Base-by-base conservation (phyloP, 2,329 filamentous ascomycete genomes). In the Teratosphaeriaceae sp. region DNA sequence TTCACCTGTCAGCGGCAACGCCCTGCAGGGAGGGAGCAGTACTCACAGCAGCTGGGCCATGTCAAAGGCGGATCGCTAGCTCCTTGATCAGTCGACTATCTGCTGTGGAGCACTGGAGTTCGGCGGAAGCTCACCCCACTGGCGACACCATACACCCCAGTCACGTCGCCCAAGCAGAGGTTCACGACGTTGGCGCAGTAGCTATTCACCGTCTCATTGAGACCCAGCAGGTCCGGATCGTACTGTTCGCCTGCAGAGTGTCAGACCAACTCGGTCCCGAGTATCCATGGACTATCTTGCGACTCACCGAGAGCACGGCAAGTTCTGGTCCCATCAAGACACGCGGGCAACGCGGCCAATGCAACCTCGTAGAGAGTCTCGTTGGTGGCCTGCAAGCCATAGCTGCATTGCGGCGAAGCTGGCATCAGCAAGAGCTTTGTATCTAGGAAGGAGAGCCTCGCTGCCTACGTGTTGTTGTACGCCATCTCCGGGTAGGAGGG, bases 381-480 rank as follows among this genome's bases (percentile, higher is more conserved):
- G 38, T 72, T 68, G 47, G 84, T 71, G 3, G 73, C 66, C 48
- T 75, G 53, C 45, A 83, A 70, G 3, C 71, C 76, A 56, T 84
- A 88, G n/a, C n/a, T n/a, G n/a, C n/a, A n/a, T n/a, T n/a, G n/a
- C n/a, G n/a, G n/a, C n/a, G n/a, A n/a, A n/a, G n/a, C n/a, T n/a
- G n/a, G n/a, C n/a, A n/a, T n/a, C n/a, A n/a, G n/a, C n/a, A n/a
- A n/a, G n/a, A n/a, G n/a, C n/a, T n/a, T n/a, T n/a, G n/a, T n/a
- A n/a, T n/a, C n/a, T n/a, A n/a, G n/a, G n/a, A n/a, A n/a, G n/a
- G n/a, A n/a, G n/a, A n/a, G n/a, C n/a, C n/a, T n/a, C n/a, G n/a
- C n/a, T n/a, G n/a, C n/a, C n/a, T n/a, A n/a, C 0, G 79, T 79
- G 57, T 84, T 84, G 55, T 77, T 75, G 45, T 71, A 68, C 13